Conservation (phyloP, 192 early-diverging fungal genomes). For the Neocallimastix lanati region DNA sequence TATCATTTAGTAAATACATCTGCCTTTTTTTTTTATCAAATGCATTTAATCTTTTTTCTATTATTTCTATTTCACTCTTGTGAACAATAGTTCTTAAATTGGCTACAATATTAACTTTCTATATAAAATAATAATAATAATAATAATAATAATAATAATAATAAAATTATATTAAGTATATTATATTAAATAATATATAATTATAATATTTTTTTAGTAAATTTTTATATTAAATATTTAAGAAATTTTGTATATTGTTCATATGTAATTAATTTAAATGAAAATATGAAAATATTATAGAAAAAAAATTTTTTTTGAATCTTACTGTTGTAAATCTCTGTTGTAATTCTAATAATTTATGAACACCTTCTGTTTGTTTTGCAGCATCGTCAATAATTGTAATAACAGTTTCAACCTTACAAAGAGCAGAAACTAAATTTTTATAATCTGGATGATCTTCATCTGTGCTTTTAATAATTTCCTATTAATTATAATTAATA, state of each 20-base stretch:
- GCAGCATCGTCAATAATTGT: constrained; percentile 33
- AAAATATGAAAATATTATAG: no score
- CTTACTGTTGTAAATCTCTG: constrained; percentile 15
- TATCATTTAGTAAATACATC: constrained; percentile 33
- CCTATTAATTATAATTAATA: constrained; percentile 6
- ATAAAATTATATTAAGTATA: neutral
- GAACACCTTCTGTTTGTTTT: constrained; percentile 24
- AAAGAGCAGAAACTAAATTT: constrained; percentile 16
- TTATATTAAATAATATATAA: neutral
- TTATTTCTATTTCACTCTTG: constrained; percentile 14
- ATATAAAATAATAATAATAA: neutral
- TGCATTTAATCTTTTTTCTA: constrained; percentile 2
- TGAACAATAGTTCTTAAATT: constrained; percentile 22
- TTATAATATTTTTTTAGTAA: no score
- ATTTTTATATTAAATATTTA: no score
- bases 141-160: no score
- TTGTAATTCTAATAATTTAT: constrained; percentile 32
- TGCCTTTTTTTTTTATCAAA: constrained; percentile 19
- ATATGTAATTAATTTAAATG: no score
- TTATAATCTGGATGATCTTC: constrained; percentile 18
- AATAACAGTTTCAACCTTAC: constrained; percentile 31
- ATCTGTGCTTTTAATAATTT: constrained; percentile 25
- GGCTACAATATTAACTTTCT: constrained; percentile 29
- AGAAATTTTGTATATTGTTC: no score
- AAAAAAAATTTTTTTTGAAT: no score